These are phyloP conservation scores for Fusarium protoensiforme DNA, from an alignment of 2,329 filamentous ascomycete species.

Conservation along the genomic window DNA sequence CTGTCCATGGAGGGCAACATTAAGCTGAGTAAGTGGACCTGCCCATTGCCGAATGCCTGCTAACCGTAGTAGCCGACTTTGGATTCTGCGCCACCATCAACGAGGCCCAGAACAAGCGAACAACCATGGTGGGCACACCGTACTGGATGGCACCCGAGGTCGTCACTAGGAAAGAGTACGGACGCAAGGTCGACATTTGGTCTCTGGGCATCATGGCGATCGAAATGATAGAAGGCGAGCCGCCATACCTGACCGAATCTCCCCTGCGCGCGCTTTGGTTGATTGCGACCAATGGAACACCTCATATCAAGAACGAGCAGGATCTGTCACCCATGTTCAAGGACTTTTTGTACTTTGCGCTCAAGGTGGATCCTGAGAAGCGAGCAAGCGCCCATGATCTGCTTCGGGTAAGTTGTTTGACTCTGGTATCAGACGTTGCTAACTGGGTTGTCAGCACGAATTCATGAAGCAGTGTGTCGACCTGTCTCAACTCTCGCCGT, in stretches of 20 bases:
- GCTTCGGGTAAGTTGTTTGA: constrained; percentile 76
- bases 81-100: constrained; percentile 99
- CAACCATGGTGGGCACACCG: constrained; percentile 98
- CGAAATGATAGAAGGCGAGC: constrained; percentile 99
- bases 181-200: constrained; percentile 98
- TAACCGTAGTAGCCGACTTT: constrained; percentile 81
- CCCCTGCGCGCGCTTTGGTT: constrained; percentile 92
- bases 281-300: constrained; percentile 97
- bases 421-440: constrained; percentile 12
- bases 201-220: constrained; percentile 99
- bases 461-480: constrained; percentile 84
- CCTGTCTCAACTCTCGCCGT: constrained; percentile 80
- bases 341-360: constrained; percentile 91
- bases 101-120: constrained; percentile 95
- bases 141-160: constrained; percentile 99
- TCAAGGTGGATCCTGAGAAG: constrained; percentile 98
- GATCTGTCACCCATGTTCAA: constrained; percentile 83
- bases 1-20: constrained; percentile 95
- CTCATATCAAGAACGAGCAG: constrained; percentile 92
- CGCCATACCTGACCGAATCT: constrained; percentile 95
- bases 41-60: constrained; percentile 42
- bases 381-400: constrained; percentile 94
- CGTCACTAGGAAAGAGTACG: constrained; percentile 96
- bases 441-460: constrained; percentile 68
- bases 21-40: constrained; percentile 82